Conservation (phyloP, 371 early-diverging fungal genomes). For the Chytridiales sp. region DNA sequence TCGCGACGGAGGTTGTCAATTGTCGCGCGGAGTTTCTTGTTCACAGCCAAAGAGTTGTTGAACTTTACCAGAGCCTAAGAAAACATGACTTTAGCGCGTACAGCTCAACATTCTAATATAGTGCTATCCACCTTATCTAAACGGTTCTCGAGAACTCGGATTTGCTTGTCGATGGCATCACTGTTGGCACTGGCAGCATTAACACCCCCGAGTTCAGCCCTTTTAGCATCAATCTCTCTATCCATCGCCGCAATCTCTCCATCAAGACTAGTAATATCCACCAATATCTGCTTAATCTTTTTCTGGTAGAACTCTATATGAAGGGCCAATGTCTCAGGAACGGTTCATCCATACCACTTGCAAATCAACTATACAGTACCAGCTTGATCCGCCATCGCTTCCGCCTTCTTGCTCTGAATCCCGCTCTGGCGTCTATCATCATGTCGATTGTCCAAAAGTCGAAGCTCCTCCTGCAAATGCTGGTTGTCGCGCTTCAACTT, state of each 20-base stretch:
- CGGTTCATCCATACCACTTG: no score
- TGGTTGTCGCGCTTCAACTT: constrained; percentile 53
- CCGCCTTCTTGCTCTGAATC: constrained; percentile 49
- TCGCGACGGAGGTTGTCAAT: constrained; percentile 58
- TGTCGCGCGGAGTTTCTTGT: constrained; percentile 46
- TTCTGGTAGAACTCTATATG: constrained; percentile 40
- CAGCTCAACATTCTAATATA: background rate
- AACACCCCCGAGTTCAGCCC: constrained; percentile 49
- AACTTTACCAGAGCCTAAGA: constrained; percentile 53
- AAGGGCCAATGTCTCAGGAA: background rate
- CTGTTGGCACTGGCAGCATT: constrained; percentile 46
- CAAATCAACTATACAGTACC: no score
- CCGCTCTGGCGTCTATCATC: constrained; percentile 47
- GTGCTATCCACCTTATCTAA: constrained; percentile 48
- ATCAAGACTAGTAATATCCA: constrained; percentile 41
- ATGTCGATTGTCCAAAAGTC: constrained; percentile 43
- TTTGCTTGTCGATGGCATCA: constrained; percentile 54
- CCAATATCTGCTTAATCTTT: constrained; percentile 38
- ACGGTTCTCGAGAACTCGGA: constrained; percentile 53
- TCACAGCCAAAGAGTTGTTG: constrained; percentile 55
- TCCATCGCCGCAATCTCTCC: constrained; percentile 35
- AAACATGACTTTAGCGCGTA: background rate
- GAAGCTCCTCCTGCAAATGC: constrained; percentile 47
- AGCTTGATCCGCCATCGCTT: constrained; percentile 50
- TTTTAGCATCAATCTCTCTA: constrained; percentile 45